These are phyloP conservation scores for Talaromyces rugulosus DNA, from an alignment of 2,329 filamentous ascomycete species.

Conservation along the genomic window DNA sequence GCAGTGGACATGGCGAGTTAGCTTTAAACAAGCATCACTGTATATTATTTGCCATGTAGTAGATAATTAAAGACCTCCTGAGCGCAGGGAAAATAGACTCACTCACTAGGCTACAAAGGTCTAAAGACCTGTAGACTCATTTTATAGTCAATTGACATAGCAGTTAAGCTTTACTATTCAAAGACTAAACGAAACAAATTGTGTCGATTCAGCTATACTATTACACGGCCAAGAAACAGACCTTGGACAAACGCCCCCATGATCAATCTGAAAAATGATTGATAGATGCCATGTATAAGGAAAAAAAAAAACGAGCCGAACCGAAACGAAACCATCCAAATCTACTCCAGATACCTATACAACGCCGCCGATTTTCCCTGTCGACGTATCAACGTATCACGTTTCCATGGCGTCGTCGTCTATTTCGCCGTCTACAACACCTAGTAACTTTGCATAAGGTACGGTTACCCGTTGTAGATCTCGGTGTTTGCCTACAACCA, in stretches of 20 bases:
- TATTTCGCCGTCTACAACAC: conserved; percentile 41
- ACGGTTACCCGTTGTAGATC: conserved; percentile 93
- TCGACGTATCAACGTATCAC: not conserved
- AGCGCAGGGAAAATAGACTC: too few species aligned
- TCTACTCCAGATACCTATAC: not conserved
- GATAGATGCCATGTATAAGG: not conserved
- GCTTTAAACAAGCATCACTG: too few species aligned
- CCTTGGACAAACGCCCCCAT: not conserved
- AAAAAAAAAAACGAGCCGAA: not conserved
- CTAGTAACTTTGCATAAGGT: conserved; percentile 82
- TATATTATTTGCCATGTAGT: too few species aligned
- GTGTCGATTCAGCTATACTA: not conserved
- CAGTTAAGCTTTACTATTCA: too few species aligned
- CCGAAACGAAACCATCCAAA: not conserved
- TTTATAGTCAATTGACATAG: too few species aligned
- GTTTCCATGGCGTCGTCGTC: conserved; percentile 28
- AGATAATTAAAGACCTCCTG: too few species aligned
- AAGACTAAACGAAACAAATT: not conserved
- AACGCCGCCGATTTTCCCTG: not conserved
- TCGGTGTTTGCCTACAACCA: conserved; percentile 75
- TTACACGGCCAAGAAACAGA: not conserved
- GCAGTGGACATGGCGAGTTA: too few species aligned
- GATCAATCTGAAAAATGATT: not conserved
- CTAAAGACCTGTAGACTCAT: too few species aligned
- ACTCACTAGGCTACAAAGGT: too few species aligned